These are phyloP conservation scores for Priceomyces haplophilus DNA, from an alignment of 805 yeast species.

Conservation along the genomic window DNA sequence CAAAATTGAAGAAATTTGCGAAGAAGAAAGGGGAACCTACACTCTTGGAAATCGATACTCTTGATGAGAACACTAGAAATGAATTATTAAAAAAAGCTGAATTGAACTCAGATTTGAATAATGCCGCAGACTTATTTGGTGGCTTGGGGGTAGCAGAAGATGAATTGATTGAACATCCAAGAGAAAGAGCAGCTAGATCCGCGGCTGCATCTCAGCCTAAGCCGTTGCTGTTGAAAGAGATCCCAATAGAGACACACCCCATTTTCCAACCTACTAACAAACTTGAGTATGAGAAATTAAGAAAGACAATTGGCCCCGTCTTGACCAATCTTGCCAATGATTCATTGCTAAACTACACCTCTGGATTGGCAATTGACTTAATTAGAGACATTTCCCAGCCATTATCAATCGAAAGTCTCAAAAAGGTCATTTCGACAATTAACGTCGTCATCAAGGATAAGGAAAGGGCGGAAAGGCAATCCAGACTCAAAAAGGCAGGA, in stretches of 20 bases:
- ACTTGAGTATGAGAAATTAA: slow-evolving; percentile 61
- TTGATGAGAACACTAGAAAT: slow-evolving; percentile 71
- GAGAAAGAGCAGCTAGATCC: slow-evolving; percentile 48
- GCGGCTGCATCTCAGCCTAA: slow-evolving; percentile 30
- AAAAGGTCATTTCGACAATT: slow-evolving; percentile 83
- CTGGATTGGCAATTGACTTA: slow-evolving; percentile 77
- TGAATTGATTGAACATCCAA: slow-evolving; percentile 49
- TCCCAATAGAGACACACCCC: slow-evolving; percentile 75
- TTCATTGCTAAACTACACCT: slow-evolving; percentile 65
- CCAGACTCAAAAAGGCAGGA: slow-evolving; percentile 75
- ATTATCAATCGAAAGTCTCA: slow-evolving; percentile 71
- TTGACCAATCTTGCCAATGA: slow-evolving; percentile 45
- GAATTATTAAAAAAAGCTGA: slow-evolving; percentile 79
- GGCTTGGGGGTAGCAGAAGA: slow-evolving; percentile 53
- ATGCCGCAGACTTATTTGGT: slow-evolving; percentile 90
- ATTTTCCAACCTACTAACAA: slow-evolving; percentile 79
- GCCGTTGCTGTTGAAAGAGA: slow-evolving; percentile 48
- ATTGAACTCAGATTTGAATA: slow-evolving; percentile 79
- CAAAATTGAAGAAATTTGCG: slow-evolving; percentile 47
- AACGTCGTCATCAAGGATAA: slow-evolving; percentile 80
- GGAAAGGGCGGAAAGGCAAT: slow-evolving; percentile 85
- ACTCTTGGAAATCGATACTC: slow-evolving; percentile 57
- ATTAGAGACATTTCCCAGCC: slow-evolving; percentile 83
- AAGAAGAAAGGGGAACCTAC: slow-evolving; percentile 36
- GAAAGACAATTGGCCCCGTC: slow-evolving; percentile 22